Base-by-base conservation (phyloP, 331 rosid genomes). In the Dryas integrifolia region DNA sequence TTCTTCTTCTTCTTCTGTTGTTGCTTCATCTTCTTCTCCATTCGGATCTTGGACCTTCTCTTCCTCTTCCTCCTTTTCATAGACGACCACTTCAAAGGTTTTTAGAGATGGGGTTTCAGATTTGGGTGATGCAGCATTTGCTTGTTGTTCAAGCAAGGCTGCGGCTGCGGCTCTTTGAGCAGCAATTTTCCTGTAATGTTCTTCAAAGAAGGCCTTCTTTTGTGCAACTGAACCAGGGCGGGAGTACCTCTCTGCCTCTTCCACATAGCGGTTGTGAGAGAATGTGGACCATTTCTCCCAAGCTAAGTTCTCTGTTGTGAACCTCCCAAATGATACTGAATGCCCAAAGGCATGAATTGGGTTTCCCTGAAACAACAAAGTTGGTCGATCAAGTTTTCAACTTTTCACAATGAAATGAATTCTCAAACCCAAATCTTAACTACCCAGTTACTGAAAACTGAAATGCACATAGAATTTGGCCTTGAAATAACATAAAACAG, bases 201-300 rank as follows among this genome's bases (percentile, higher is more conserved):
- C 98, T 86, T 93, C 98, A 79, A 93, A 93, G 83, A 93, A 93
- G 56, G 98, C 98, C 76, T 93, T 93, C 88, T 93, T 93, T 82
- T 91, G 97, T 2, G 98, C 98, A 58, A 93, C 97, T 10, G 97
- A 89, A 26, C 98, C 98, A 0, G 97, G 97, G 16, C 75, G 76
- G 4, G 98, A 78, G 65, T 45, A 84, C 81, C 87, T 83, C 88
- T 93, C 96, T 0, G 98, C 98, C 79, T 93, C 98, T 80, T 93
- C 98, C 0, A 93, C 97, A 1, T 93, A 91, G 24, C 95, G 96
- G 73, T 93, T 93, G 68, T 85, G 84, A 26, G 97, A 87, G 76
- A 93, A 85, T 24, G 82, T 81, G 1, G 98, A 87, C 98, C 98
- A 93, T 81, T 88, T 93, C 51, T 93, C 98, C 96, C 97, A 93